Evolutionary conservation across 495 filamentous ascomycete genomes (phyloP).

Genomic region (Penicillium coprophilum): DNA sequence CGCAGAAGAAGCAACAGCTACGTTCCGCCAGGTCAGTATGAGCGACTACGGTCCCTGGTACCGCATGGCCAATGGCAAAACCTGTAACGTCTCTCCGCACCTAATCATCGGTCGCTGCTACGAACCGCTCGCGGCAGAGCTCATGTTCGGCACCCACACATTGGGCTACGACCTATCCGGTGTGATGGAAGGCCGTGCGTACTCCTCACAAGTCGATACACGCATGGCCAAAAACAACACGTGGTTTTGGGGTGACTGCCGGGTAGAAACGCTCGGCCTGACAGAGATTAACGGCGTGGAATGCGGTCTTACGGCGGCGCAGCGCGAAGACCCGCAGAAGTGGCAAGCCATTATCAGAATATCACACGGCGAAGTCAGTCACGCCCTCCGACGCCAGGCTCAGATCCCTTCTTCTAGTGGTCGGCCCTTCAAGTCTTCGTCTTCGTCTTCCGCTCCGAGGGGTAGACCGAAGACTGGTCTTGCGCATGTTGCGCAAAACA

Average conservation of each 20-base stretch:
- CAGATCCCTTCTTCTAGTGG: background rate
- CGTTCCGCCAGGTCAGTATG: conserved; percentile 45
- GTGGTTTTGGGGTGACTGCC: conserved; percentile 59
- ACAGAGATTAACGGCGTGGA: conserved; percentile 53
- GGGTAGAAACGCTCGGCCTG: conserved; percentile 54
- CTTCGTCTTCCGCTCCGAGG: background rate
- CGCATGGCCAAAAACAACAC: conserved; percentile 44
- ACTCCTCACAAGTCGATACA: conserved; percentile 41
- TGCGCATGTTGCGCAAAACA: background rate
- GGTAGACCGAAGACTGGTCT: background rate
- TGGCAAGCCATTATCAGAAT: conserved; percentile 49
- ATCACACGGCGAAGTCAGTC: background rate
- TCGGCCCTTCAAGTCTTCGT: background rate
- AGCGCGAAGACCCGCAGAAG: conserved; percentile 39
- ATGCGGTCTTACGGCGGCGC: conserved; percentile 41
- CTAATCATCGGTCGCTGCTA: conserved; percentile 56
- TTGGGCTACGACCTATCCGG: conserved; percentile 38
- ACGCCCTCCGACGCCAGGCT: background rate
- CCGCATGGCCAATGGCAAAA: conserved; percentile 36
- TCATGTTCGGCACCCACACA: conserved; percentile 40
- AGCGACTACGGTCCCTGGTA: conserved; percentile 51
- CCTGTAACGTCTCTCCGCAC: conserved; percentile 47
- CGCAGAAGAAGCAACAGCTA: conserved; percentile 29
- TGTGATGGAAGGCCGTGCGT: conserved; percentile 41
- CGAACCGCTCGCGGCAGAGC: conserved; percentile 47